Percentiles rank a stretch among this genome's conserved stretches.
Conservation (phyloP, 345 rosid genomes). For the Hibiscus tridactylites region DNA sequence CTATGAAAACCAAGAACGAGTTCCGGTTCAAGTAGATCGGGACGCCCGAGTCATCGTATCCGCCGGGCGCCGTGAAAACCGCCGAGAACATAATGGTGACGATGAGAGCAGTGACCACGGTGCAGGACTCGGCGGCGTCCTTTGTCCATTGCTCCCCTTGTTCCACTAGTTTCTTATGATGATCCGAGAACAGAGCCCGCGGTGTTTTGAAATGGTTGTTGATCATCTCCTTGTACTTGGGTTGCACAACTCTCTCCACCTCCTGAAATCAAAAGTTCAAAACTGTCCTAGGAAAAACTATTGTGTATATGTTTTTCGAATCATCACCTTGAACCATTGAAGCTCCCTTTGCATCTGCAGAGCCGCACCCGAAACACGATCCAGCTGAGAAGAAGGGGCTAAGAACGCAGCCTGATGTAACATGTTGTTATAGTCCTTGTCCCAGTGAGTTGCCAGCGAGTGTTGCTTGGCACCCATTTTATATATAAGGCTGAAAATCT, state of each 20-base stretch:
- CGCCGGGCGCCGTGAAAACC: constrained; percentile 44
- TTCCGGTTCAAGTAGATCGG: constrained; percentile 7
- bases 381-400: constrained; percentile 53
- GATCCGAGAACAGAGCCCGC: constrained; percentile 38
- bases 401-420: constrained; percentile 60
- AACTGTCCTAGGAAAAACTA: not conserved
- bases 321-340: constrained; percentile 66
- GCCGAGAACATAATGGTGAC: constrained; percentile 56
- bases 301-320: not conserved
- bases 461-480: constrained; percentile 55
- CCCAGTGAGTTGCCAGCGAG: constrained; percentile 37
- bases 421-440: constrained; percentile 39
- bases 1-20: constrained; percentile 30
- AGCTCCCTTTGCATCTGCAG: constrained; percentile 77
- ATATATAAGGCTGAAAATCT: constrained; percentile 60
- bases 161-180: constrained; percentile 36
- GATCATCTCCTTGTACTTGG: constrained; percentile 49
- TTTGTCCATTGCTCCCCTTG: constrained; percentile 53
- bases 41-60: constrained; percentile 20
- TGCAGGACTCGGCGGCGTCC: constrained; percentile 41
- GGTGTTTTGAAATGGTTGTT: constrained; percentile 41
- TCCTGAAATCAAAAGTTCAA: constrained; percentile 27
- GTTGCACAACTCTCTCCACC: constrained; percentile 62
- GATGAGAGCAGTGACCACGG: constrained; percentile 49
- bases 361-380: constrained; percentile 61